A percentile compares a stretch with the other conserved stretches of the same genome.
phyloP scores from a whole-genome alignment of 2,329 filamentous ascomycete species.

The Aspergillus novofumigatus region DNA sequence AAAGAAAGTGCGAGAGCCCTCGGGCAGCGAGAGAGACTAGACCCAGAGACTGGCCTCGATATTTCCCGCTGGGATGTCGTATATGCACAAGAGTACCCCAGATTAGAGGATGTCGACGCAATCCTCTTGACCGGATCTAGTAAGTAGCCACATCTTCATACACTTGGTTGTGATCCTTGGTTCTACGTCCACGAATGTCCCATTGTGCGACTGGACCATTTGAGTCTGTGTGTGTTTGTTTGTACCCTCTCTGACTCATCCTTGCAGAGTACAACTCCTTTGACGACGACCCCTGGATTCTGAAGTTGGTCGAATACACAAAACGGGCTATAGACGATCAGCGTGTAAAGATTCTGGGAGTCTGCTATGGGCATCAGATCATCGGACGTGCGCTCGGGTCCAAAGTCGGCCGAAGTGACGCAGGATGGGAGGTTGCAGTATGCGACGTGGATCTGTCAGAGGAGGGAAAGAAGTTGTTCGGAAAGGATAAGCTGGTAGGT shows the following conservation, averaged over 20 bases:
- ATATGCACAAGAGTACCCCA: slow-evolving; percentile 63
- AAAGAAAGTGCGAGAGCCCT: slow-evolving; percentile 50
- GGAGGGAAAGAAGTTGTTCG: slow-evolving; percentile 69
- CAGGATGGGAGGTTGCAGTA: slow-evolving; percentile 80
- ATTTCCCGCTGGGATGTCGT: slow-evolving; percentile 70
- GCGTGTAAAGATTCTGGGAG: slow-evolving; percentile 67
- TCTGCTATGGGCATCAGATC: slow-evolving; percentile 89
- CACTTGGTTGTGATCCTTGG: neutral
- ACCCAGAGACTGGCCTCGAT: slow-evolving; percentile 45
- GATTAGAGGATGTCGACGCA: slow-evolving; percentile 71
- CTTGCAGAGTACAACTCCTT: slow-evolving; percentile 64
- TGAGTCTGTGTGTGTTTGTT: neutral
- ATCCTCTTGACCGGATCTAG: slow-evolving; percentile 73
- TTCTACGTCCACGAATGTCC: neutral
- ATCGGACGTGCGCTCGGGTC: slow-evolving; percentile 67
- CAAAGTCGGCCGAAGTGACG: slow-evolving; percentile 61
- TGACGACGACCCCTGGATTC: slow-evolving; percentile 71
- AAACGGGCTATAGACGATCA: slow-evolving; percentile 56
- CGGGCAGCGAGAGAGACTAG: slow-evolving; percentile 25
- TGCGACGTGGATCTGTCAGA: slow-evolving; percentile 63
- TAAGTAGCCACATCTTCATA: slow-evolving; percentile 32
- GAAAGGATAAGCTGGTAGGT: slow-evolving; percentile 57
- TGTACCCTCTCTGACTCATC: neutral
- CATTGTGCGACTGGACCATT: neutral
- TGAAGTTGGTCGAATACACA: slow-evolving; percentile 66